Conservation (phyloP, 805 yeast genomes). For the Yamadazyma endophytica region DNA sequence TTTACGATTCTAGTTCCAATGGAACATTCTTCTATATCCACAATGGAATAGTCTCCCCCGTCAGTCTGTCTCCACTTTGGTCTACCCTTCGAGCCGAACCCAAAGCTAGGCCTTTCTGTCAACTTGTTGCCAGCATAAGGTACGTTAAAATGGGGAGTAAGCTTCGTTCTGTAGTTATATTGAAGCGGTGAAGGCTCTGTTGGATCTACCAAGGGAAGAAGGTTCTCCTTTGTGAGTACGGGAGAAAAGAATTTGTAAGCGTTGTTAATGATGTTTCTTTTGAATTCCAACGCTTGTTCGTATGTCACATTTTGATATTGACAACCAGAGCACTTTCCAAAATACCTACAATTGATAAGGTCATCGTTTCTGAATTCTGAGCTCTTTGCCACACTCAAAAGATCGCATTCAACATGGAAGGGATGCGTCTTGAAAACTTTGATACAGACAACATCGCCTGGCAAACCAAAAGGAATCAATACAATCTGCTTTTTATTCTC, state of each 20-base stretch:
- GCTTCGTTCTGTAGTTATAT: constrained; percentile 80
- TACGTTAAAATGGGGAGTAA: constrained; percentile 91
- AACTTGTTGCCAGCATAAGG: constrained; percentile 48
- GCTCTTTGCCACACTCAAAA: constrained; percentile 44
- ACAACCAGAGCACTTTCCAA: constrained; percentile 92
- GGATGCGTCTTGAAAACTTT: constrained; percentile 78
- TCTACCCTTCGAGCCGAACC: constrained; percentile 84
- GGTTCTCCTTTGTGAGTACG: constrained; percentile 30
- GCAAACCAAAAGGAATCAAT: constrained; percentile 80
- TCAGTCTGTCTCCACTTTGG: constrained; percentile 58
- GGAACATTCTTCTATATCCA: constrained; percentile 92
- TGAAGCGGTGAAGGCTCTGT: constrained; percentile 77
- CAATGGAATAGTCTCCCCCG: constrained; percentile 60
- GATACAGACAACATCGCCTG: constrained; percentile 74
- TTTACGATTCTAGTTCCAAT: constrained; percentile 83
- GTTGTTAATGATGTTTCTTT: constrained; percentile 68
- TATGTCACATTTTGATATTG: constrained; percentile 83
- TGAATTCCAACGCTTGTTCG: constrained; percentile 65
- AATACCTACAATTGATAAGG: constrained; percentile 72
- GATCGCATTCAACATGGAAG: constrained; percentile 68
- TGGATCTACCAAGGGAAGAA: constrained; percentile 56
- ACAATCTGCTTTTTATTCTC: constrained; percentile 52
- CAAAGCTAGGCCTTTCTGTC: constrained; percentile 61
- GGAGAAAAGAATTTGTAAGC: constrained; percentile 82
- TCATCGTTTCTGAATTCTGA: constrained; percentile 46